phyloP scores from a whole-genome alignment of 257 asterid genomes.

The Solanum peruvianum region DNA sequence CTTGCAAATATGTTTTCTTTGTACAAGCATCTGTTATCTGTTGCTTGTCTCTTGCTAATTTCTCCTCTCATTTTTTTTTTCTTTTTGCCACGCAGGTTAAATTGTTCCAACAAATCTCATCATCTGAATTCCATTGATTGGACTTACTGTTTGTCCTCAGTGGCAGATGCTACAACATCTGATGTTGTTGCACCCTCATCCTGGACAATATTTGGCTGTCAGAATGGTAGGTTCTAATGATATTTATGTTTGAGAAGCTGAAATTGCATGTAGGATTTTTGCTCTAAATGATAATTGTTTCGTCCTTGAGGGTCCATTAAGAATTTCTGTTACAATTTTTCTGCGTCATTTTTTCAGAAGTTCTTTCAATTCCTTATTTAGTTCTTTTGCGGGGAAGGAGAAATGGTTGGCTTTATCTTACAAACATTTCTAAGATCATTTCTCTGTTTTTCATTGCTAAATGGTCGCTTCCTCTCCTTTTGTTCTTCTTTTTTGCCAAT shows the following conservation, averaged over 20 bases:
- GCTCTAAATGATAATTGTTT: background rate
- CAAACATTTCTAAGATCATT: background rate
- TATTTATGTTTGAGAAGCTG: constrained; percentile 9
- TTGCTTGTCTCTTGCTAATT: background rate
- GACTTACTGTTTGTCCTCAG: constrained; percentile 68
- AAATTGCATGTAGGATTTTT: background rate
- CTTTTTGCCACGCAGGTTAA: constrained; percentile 29
- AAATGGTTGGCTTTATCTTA: background rate
- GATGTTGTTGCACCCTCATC: constrained; percentile 95
- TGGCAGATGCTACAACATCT: constrained; percentile 54
- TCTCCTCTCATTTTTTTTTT: background rate
- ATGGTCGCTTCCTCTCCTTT: background rate
- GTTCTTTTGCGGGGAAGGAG: background rate
- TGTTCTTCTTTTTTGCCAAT: background rate
- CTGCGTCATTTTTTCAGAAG: background rate
- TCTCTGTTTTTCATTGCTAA: background rate
- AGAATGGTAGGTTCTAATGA: constrained; percentile 57
- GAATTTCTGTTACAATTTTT: background rate
- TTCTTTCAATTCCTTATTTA: background rate
- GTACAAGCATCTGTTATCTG: background rate
- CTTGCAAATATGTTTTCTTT: background rate
- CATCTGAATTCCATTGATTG: constrained; percentile 54
- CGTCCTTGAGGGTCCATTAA: background rate
- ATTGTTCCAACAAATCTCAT: constrained; percentile 34
- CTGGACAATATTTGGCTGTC: constrained; percentile 95